Conservation (phyloP, 352 stramenopile species). For the Globisporangium paddicum region DNA sequence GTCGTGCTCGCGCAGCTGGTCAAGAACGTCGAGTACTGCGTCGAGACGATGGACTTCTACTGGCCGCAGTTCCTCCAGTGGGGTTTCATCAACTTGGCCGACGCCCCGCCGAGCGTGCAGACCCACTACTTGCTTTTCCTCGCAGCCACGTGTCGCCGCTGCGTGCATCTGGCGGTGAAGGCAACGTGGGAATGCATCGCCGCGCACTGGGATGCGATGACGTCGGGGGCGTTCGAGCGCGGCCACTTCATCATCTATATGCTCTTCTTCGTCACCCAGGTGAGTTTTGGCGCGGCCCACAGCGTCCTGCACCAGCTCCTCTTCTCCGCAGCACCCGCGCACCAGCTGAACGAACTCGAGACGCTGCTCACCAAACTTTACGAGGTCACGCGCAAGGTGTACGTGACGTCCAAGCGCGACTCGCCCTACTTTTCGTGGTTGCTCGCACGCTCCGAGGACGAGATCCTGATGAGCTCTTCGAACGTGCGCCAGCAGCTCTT, state of each 20-base stretch:
- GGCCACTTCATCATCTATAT: conserved; percentile 49
- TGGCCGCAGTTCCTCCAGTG: conserved; percentile 69
- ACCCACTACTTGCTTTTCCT: conserved; percentile 66
- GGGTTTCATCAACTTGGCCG: conserved; percentile 41
- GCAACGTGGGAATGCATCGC: conserved; percentile 64
- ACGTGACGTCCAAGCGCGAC: conserved; percentile 29
- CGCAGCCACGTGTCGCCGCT: conserved; percentile 41
- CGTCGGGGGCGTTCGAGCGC: conserved; percentile 30
- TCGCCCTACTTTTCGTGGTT: conserved; percentile 56
- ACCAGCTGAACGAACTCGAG: conserved; percentile 42
- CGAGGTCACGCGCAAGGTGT: conserved; percentile 29
- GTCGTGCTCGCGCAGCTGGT: conserved; percentile 57
- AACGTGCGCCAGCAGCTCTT: conserved; percentile 25
- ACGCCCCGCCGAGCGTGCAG: conserved; percentile 47
- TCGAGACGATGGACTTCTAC: conserved; percentile 62
- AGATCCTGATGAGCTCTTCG: conserved; percentile 26
- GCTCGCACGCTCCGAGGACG: conserved; percentile 44
- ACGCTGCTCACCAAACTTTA: conserved; percentile 33
- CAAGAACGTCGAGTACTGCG: conserved; percentile 46
- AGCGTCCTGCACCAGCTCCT: conserved; percentile 40
- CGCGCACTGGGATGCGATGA: conserved; percentile 57
- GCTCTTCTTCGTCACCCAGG: conserved; percentile 58
- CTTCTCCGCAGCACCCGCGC: conserved; percentile 31
- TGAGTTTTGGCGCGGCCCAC: conserved; percentile 45
- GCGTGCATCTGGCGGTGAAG: conserved; percentile 49